These are phyloP conservation scores for Porcisia deanei DNA, from an alignment of 208 protist species.

Conservation along the genomic window DNA sequence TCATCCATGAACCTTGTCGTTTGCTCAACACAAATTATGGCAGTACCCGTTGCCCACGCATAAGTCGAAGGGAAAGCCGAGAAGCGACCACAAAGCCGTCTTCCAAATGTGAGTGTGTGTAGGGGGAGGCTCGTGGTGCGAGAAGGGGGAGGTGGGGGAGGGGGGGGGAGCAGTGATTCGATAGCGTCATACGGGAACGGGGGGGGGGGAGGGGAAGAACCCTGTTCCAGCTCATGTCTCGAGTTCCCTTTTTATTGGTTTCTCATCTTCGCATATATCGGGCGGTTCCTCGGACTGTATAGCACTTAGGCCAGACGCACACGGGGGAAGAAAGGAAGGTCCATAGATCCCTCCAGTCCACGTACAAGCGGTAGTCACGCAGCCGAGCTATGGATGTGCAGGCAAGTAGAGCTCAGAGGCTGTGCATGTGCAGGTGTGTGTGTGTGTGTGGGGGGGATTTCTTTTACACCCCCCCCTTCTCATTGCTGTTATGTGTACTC, in stretches of 20 bases:
- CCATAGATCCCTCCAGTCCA: neutral
- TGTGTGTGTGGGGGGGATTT: neutral
- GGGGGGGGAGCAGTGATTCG: neutral
- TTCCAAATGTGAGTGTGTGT: neutral
- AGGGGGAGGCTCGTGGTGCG: neutral
- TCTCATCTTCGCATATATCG: neutral
- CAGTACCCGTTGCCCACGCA: neutral
- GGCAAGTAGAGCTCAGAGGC: neutral
- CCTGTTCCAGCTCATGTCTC: neutral
- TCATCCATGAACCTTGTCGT: constrained; percentile 1
- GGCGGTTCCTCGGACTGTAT: neutral
- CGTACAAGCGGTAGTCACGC: neutral
- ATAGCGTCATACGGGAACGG: too few relatives aligned
- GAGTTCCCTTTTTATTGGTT: neutral
- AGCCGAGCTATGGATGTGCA: neutral
- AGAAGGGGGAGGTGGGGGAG: neutral
- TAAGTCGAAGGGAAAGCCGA: neutral
- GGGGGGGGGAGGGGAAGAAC: neutral
- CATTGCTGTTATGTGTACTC: neutral
- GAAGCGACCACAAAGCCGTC: neutral
- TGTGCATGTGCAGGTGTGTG: neutral
- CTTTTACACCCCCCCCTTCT: neutral
- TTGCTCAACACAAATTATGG: neutral
- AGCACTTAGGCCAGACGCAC: neutral
- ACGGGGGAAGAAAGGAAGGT: neutral